phyloP scores from a whole-genome alignment of 2,329 filamentous ascomycete species.

The Fulvia fulva region DNA sequence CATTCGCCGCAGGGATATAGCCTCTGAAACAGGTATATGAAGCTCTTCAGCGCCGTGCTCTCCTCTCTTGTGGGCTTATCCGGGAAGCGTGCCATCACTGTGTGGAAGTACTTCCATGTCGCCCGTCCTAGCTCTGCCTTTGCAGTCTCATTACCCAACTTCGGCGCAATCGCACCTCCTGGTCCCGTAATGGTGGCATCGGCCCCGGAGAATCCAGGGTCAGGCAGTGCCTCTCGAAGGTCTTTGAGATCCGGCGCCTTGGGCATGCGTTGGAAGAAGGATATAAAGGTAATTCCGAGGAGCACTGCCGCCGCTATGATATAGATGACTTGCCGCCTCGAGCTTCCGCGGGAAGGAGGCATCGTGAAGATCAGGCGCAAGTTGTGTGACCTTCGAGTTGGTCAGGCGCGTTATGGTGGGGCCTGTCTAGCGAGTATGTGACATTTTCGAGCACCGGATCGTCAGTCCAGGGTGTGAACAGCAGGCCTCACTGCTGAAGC shows the following conservation, averaged over 20 bases:
- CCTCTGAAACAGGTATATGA: conserved; percentile 61
- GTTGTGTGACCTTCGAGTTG: background rate
- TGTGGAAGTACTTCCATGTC: conserved; percentile 64
- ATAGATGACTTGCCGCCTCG: background rate
- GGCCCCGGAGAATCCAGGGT: background rate
- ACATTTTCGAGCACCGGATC: background rate
- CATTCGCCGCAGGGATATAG: conserved; percentile 66
- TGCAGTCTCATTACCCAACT: conserved; percentile 75
- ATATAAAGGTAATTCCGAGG: conserved; percentile 1
- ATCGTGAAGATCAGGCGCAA: background rate
- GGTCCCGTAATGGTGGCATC: conserved; percentile 8
- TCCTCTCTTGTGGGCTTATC: conserved; percentile 60
- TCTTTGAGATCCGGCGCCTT: background rate
- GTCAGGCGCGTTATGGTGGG: background rate
- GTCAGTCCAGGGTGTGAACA: background rate
- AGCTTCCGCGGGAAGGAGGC: background rate
- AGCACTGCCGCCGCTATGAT: background rate
- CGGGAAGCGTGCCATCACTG: conserved; percentile 62
- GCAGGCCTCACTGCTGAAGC: background rate
- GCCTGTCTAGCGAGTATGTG: background rate
- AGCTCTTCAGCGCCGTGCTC: conserved; percentile 55
- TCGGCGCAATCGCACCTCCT: conserved; percentile 67
- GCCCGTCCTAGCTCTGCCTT: conserved; percentile 66
- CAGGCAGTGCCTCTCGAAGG: background rate
- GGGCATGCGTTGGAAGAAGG: conserved; percentile 3